Percentiles rank a stretch among this genome's conserved stretches.
phyloP scores from a whole-genome alignment of 805 yeast species.

The Saturnispora hagleri region DNA sequence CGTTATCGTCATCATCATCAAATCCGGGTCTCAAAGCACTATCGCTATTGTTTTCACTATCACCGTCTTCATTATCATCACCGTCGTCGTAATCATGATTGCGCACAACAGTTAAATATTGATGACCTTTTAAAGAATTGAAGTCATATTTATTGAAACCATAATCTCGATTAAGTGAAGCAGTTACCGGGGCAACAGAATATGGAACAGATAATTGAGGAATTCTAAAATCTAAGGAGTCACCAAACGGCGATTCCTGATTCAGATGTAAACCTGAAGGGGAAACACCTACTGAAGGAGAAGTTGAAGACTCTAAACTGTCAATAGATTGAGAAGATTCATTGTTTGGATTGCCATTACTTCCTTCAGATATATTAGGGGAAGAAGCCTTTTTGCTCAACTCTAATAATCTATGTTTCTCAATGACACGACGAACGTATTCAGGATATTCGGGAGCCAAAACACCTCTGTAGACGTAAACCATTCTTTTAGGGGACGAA shows the following conservation, averaged over 20 bases:
- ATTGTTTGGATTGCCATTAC: neutral
- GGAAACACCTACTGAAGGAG: conserved; percentile 13
- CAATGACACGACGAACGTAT: conserved; percentile 60
- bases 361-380: conserved; percentile 2
- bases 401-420: conserved; percentile 33
- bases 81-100: conserved; percentile 1
- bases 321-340: conserved; percentile 2
- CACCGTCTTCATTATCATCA: conserved; percentile 8
- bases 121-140: conserved; percentile 7
- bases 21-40: conserved; percentile 14
- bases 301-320: conserved; percentile 4
- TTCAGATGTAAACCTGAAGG: conserved; percentile 24
- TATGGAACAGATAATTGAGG: conserved; percentile 51
- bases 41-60: conserved; percentile 11
- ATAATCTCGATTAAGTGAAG: conserved; percentile 32
- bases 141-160: conserved; percentile 4
- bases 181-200: conserved; percentile 70
- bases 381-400: conserved; percentile 11
- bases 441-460: conserved; percentile 66
- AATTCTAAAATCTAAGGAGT: conserved; percentile 26
- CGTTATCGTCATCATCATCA: conserved; percentile 30
- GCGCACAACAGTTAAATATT: conserved; percentile 5
- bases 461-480: conserved; percentile 73
- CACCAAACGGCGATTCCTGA: conserved; percentile 23
- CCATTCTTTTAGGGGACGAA: conserved; percentile 84